These are phyloP conservation scores for Centella asiatica DNA, from an alignment of 129 eudicot species.

Conservation along the genomic window DNA sequence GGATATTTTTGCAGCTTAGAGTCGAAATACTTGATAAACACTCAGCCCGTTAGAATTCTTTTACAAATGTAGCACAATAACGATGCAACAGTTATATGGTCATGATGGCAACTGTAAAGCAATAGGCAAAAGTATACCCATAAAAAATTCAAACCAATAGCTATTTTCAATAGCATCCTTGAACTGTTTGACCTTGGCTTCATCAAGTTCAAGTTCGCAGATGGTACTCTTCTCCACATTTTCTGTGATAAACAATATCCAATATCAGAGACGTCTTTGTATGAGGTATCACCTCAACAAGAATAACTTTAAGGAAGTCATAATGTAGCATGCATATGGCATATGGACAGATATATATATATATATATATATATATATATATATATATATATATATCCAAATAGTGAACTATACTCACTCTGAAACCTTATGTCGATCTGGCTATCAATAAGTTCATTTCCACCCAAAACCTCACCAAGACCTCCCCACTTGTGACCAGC, in stretches of 20 bases:
- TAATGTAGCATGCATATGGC: no score
- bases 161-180: constrained; percentile 86
- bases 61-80: background rate
- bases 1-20: no score
- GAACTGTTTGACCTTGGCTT: constrained; percentile 59
- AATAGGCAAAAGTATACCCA: constrained; percentile 91
- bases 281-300: constrained; percentile 15
- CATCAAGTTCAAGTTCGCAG: constrained; percentile 81
- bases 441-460: constrained; percentile 92
- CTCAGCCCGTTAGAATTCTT: background rate
- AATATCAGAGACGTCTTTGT: constrained; percentile 9
- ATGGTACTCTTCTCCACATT: constrained; percentile 58
- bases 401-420: constrained; percentile 33
- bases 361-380: no score
- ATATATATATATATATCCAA: no score
- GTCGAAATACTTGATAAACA: no score
- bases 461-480: constrained; percentile 92
- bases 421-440: constrained; percentile 67
- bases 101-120: background rate
- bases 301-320: background rate
- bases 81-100: no score
- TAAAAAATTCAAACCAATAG: constrained; percentile 93
- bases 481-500: constrained; percentile 95
- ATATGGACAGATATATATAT: no score
- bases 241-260: constrained; percentile 36